Percentiles rank a stretch among this genome's conserved stretches.
Evolutionary conservation across 768 basidiomycete genomes (phyloP).

Genomic region (Mycena latifolia): DNA sequence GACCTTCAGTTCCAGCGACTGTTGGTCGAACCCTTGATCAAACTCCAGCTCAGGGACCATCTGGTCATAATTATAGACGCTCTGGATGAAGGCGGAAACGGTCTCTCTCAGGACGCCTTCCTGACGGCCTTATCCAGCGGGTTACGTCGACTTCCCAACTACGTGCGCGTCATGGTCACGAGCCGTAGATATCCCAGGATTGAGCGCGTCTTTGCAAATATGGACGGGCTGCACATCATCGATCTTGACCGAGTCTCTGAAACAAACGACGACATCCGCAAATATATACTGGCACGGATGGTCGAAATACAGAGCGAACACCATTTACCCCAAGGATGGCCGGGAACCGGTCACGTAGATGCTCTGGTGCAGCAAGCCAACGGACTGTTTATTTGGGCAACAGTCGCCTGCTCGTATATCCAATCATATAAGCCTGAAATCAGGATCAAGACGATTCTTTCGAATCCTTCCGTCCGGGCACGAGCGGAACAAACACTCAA

Average conservation of each 20-base stretch:
- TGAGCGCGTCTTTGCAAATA: background rate
- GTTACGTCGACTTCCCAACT: constrained; percentile 2
- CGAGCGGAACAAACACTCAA: constrained; percentile 3
- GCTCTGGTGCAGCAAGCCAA: constrained; percentile 9
- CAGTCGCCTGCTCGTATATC: constrained; percentile 17
- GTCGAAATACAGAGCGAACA: background rate
- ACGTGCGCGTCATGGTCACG: constrained; percentile 21
- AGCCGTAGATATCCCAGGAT: constrained; percentile 14
- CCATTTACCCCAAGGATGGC: background rate
- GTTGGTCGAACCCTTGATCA: constrained; percentile 44
- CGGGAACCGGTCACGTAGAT: background rate
- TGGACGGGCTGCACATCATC: background rate
- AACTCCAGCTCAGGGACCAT: background rate
- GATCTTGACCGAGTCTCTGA: constrained; percentile 4
- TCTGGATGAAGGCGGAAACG: constrained; percentile 15
- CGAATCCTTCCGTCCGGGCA: background rate
- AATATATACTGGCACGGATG: constrained; percentile 7
- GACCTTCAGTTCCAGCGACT: constrained; percentile 49
- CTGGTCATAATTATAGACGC: constrained; percentile 21
- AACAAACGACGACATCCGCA: constrained; percentile 17
- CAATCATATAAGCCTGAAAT: background rate
- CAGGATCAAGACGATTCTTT: constrained; percentile 6
- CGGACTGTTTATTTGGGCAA: constrained; percentile 23
- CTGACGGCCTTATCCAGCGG: constrained; percentile 1
- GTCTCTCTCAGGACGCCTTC: background rate